Base-by-base conservation (phyloP, 257 asterid species). In the Paulownia fortunei region DNA sequence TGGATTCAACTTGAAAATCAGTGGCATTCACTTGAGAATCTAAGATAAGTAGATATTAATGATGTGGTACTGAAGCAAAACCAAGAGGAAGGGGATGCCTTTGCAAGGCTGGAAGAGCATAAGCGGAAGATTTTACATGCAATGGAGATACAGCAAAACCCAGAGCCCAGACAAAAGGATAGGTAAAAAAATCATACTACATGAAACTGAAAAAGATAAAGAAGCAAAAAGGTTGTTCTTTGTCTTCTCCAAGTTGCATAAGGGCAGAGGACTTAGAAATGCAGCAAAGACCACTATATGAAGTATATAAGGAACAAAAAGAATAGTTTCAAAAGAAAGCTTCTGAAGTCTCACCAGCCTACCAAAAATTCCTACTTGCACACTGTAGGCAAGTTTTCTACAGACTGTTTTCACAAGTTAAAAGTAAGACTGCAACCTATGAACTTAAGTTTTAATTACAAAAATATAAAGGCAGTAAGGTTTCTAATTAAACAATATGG, bases 1-100 rank as follows among this genome's bases (percentile, higher is more conserved):
- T 94, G 88, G 51, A 83, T 65, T 77, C 76, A 83, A 81, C 51
- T 36, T 41, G 44, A 81, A 69, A 62, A 55, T 81, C 65, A 85
- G 85, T 72, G 62, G 52, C 65, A 19, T 47, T 55, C 72, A 67
- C 54, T 56, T 23, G 30, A 79, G 15, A 64, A 74, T 49, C 58
- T 59, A 60, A 55, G 36, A 52, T 19, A 18, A 2, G 60, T 30
- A 62, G 49, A 80, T 21, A 21, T 19, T 30, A 44, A 42, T 23
- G n/a, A 60, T 32, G 15, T 54, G 58, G 44, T 47, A 73, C 47
- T 24, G 74, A 72, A 80, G 39, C 41, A 37, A 62, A 51, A 49
- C 21, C 67, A 58, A 64, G 32, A 42, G 68, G 34, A 72, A 63
- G 41, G 51, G 55, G 51, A 42, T 64, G 61, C 54, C 30, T 18